Evolutionary conservation across 768 basidiomycete species (phyloP), one percentile per base, ranked within the genome.

Genomic region (Tricholomella constricta): DNA sequence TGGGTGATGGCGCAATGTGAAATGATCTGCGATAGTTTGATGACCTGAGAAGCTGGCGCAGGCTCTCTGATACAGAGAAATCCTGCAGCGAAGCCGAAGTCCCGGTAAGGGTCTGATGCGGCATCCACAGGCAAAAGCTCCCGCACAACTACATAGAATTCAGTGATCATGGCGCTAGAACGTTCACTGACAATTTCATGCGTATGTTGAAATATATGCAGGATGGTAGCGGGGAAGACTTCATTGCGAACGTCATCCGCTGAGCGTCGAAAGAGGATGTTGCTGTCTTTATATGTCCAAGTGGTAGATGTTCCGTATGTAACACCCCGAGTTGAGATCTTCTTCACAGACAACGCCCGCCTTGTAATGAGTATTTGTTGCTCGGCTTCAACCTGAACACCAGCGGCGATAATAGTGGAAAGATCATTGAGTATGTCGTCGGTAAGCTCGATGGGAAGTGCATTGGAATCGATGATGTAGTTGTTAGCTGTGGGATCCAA

Each of bases 151-250:
- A 50, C 3, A 22, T 50, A 50, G 37, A 41, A 29, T 5, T 32
- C 6, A 22, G 12, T 26, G 11, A 29, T n/a, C 12, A 12, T 12
- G 3, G 23, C 14, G 15, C 11, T 6, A 6, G 5, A 2, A 22
- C 22, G 2, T 12, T 14, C 40, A 23, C 14, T 10, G 26, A 6
- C 27, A 15, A 14, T 2, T 6, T 15, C 6, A 32, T 44, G 17
- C 2, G 51, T 15, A n/a, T 44, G 15, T 36, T 45, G 42, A 27
- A 53, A 53, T 6, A 53, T 53, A 11, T 31, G 17, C 31, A 52
- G 31, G 17, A 52, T 45, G 5, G 22, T 34, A 5, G 29, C 51
- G 2, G 51, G 5, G 26, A 17, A 4, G 9, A 31, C 6, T 15
- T 25, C 23, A 6, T n/a, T n/a, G 9, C n/a, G 8, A 12, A 6